Base-by-base conservation (phyloP, 2,329 filamentous ascomycete species). In the Neonectria ditissima region DNA sequence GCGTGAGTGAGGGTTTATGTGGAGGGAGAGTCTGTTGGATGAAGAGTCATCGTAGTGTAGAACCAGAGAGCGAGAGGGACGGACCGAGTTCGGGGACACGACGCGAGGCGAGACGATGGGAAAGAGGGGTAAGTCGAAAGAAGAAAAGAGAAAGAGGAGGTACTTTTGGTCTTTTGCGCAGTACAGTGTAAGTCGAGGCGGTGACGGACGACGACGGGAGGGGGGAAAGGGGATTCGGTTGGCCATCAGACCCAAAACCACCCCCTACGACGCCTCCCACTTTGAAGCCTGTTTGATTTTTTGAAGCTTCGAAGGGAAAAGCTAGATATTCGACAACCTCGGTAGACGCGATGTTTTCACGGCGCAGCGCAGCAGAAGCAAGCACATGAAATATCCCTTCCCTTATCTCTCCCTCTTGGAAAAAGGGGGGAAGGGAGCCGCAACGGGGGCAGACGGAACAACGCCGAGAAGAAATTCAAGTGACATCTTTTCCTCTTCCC, bases 111-210 rank as follows among this genome's bases (percentile, higher is more conserved):
- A 47, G 22, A 30, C 30, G 30, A 56, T 56, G 28, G 37, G 20
- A 48, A 39, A 34, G 47, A 58, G 55, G 26, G 37, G 34, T 10
- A 45, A 4, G 37, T 16, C 43, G 11, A 24, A 37, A 24, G 20
- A 4, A 5, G 37, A 43, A 14, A 18, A 10, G 24, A 14, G 16
- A 24, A 50, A 32, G n/a, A 50, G 28, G 26, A 48, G n/a, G 37
- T 44, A 45, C 52, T 55, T 30, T n/a, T n/a, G n/a, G n/a, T n/a
- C n/a, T n/a, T n/a, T n/a, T n/a, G n/a, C n/a, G 8, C 24, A 5
- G 52, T 45, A 55, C 39, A 44, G 39, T 55, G 39, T 44, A 22
- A 28, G 24, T 11, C 16, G 34, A 32, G 28, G 52, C 34, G 59
- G 45, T 52, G 59, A 56, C 59, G 50, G 32, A 2, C 32, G 16